Conservation (phyloP, 2,329 filamentous ascomycete genomes). For the Pezicula rhizophila region DNA sequence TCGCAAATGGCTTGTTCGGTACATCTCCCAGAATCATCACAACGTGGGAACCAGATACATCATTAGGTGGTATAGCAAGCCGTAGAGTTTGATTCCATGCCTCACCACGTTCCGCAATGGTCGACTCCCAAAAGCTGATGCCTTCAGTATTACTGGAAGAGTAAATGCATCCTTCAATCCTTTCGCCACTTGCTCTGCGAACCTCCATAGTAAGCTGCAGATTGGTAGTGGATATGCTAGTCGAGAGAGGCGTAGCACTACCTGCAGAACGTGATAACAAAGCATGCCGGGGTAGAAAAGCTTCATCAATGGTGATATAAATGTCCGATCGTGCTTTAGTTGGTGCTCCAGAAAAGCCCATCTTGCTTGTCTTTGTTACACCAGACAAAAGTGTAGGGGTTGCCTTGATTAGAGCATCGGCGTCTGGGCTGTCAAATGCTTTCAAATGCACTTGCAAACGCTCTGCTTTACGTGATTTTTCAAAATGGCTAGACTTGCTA, state of each 20-base stretch:
- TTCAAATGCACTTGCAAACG: constrained; percentile 74
- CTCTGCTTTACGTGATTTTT: constrained; percentile 66
- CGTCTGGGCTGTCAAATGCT: constrained; percentile 70
- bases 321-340: constrained; percentile 88
- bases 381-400: constrained; percentile 84
- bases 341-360: constrained; percentile 90
- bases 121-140: constrained; percentile 82
- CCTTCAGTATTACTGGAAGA: constrained; percentile 74
- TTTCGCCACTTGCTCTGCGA: constrained; percentile 68
- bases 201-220: constrained; percentile 88
- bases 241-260: constrained; percentile 66
- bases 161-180: constrained; percentile 83
- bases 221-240: constrained; percentile 60
- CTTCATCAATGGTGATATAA: constrained; percentile 79
- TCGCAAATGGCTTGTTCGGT: constrained; percentile 80
- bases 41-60: constrained; percentile 78
- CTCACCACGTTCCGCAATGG: constrained; percentile 70
- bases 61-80: constrained; percentile 68
- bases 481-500: constrained; percentile 67
- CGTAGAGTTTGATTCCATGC: constrained; percentile 85
- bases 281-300: constrained; percentile 71
- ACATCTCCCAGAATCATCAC: constrained; percentile 86
- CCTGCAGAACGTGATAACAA: constrained; percentile 61
- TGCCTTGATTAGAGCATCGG: constrained; percentile 73
- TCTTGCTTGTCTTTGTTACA: constrained; percentile 75